Percentiles rank a stretch among this genome's conserved stretches.
Evolutionary conservation across 2,329 filamentous ascomycete species (phyloP).

Genomic region (Tolypocladium capitatum): DNA sequence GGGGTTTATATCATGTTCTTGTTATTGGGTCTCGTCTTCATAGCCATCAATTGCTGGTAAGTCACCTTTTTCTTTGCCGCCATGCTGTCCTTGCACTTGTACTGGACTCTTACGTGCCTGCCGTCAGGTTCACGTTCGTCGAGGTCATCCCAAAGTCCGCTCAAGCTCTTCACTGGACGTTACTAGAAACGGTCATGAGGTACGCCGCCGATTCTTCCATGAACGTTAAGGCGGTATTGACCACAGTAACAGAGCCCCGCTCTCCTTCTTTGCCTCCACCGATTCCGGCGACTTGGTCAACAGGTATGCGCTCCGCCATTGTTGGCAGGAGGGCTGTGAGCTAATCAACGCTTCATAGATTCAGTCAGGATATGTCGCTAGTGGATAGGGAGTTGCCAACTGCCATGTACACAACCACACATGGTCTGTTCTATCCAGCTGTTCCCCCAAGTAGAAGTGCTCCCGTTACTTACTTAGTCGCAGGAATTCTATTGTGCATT

Average conservation of each 20-base stretch:
- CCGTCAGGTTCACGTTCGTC: conserved; percentile 1
- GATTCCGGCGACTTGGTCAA: conserved; percentile 1
- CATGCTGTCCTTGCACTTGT: too few species aligned
- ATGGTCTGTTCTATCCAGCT: background rate
- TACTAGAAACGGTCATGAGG: background rate
- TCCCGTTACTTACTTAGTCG: background rate
- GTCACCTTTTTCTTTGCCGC: background rate
- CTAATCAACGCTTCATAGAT: background rate
- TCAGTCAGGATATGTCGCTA: conserved; percentile 1
- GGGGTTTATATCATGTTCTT: background rate
- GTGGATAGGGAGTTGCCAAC: background rate
- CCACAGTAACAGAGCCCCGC: background rate
- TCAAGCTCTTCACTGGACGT: background rate
- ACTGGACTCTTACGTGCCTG: too few species aligned
- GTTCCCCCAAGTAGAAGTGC: too few species aligned
- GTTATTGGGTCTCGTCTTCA: background rate
- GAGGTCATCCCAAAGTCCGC: background rate
- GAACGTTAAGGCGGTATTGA: background rate
- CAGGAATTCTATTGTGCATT: background rate
- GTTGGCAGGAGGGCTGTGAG: background rate
- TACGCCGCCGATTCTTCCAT: background rate
- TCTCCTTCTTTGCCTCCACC: background rate
- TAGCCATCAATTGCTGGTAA: background rate
- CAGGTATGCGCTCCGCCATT: background rate
- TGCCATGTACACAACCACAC: background rate